Evolutionary conservation across 768 basidiomycete genomes (phyloP).

Genomic region (Hygrocybe punicea): DNA sequence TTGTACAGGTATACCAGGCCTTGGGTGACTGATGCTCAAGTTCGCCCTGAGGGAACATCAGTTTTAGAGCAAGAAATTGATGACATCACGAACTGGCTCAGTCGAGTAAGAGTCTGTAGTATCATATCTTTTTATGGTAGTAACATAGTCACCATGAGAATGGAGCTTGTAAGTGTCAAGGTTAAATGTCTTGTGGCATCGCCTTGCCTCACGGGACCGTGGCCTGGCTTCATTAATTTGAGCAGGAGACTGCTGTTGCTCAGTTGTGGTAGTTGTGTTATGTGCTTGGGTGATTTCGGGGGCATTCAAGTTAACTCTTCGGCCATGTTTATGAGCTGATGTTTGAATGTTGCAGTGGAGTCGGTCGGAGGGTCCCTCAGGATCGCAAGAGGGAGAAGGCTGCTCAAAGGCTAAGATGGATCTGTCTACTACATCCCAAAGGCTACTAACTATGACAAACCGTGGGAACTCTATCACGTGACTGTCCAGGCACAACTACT

Average conservation of each 20-base stretch:
- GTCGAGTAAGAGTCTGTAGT: not conserved
- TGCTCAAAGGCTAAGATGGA: too few species aligned
- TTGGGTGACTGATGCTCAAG: slow-evolving; percentile 34
- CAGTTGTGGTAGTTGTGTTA: not conserved
- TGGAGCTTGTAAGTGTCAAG: slow-evolving; percentile 28
- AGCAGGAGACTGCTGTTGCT: not conserved
- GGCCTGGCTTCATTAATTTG: not conserved
- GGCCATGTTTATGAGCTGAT: too few species aligned
- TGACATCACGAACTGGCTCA: not conserved
- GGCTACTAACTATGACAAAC: too few species aligned
- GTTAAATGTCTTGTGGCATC: slow-evolving; percentile 4
- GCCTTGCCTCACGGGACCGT: not conserved
- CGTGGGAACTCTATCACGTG: too few species aligned
- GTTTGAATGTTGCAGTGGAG: too few species aligned
- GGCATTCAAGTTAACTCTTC: too few species aligned
- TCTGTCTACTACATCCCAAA: too few species aligned
- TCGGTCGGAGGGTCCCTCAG: too few species aligned
- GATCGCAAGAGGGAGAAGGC: too few species aligned
- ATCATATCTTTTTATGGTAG: slow-evolving; percentile 22
- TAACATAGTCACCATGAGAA: slow-evolving; percentile 23
- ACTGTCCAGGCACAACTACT: too few species aligned
- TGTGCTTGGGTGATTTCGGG: too few species aligned
- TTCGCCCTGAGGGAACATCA: slow-evolving; percentile 28
- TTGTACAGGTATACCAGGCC: slow-evolving; percentile 28
- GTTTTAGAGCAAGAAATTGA: not conserved